phyloP scores from a whole-genome alignment of 768 basidiomycete genomes.

The Galerina sulciceps region DNA sequence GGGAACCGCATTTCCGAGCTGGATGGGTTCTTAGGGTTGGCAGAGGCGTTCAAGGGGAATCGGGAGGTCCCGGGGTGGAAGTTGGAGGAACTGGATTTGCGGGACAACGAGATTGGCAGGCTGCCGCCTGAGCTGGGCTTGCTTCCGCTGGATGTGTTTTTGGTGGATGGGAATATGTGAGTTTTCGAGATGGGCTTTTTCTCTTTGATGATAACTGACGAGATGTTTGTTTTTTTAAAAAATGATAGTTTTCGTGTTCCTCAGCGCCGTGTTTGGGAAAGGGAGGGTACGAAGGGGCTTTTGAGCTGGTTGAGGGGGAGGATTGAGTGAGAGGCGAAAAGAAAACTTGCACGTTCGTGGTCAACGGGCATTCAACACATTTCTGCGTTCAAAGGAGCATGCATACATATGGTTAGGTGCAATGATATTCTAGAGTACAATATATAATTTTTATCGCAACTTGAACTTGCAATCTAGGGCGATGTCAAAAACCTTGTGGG shows the following conservation, averaged over 20 bases:
- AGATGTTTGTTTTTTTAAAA: slow-evolving; percentile 1
- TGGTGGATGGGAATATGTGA: slow-evolving; percentile 86
- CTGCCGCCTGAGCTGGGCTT: slow-evolving; percentile 73
- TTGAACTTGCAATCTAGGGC: too few species aligned
- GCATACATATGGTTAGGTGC: too few species aligned
- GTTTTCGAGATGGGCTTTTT: slow-evolving; percentile 30
- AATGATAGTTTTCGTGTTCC: slow-evolving; percentile 80
- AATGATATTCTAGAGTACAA: not conserved
- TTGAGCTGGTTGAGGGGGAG: slow-evolving; percentile 79
- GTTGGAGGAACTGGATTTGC: slow-evolving; percentile 80
- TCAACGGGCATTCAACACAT: not conserved
- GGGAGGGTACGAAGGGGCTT: slow-evolving; percentile 83
- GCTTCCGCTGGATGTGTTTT: slow-evolving; percentile 76
- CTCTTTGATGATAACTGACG: not conserved
- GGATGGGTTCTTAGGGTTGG: slow-evolving; percentile 63
- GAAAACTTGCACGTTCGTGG: not conserved
- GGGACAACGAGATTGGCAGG: slow-evolving; percentile 80
- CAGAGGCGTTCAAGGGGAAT: slow-evolving; percentile 69
- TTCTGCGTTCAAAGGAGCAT: too few species aligned
- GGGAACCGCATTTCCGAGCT: slow-evolving; percentile 71
- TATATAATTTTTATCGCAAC: too few species aligned
- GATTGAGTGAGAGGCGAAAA: slow-evolving; percentile 48
- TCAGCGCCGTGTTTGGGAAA: slow-evolving; percentile 81
- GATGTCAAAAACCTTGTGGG: too few species aligned
- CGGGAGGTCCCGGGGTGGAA: slow-evolving; percentile 69